Percentiles rank a stretch among this genome's conserved stretches.
Conservation (phyloP, 768 basidiomycete species). For the Daedalea quercina region DNA sequence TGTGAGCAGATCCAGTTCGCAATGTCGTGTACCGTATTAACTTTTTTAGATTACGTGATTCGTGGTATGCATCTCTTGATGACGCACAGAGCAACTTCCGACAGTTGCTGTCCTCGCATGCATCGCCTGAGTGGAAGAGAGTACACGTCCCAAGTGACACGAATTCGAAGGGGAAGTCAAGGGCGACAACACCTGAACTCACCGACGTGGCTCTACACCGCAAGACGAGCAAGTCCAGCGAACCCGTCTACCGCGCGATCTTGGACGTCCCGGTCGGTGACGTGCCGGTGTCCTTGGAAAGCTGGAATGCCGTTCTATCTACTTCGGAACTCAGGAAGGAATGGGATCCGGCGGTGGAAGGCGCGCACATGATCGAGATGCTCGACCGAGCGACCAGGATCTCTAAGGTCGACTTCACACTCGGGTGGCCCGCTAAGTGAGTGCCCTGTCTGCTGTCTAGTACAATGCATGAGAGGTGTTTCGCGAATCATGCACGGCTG, state of each 20-base stretch:
- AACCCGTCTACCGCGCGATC: constrained; percentile 74
- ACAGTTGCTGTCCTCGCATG: constrained; percentile 64
- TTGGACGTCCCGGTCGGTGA: constrained; percentile 70
- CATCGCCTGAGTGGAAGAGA: constrained; percentile 76
- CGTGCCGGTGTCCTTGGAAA: constrained; percentile 54
- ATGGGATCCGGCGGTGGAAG: constrained; percentile 93
- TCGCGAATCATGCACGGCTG: no score
- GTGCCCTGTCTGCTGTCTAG: constrained; percentile 23
- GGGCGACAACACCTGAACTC: constrained; percentile 49
- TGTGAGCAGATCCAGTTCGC: constrained; percentile 25
- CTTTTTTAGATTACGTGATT: constrained; percentile 59
- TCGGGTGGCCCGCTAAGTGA: constrained; percentile 97
- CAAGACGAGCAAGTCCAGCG: constrained; percentile 58
- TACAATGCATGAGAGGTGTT: not conserved
- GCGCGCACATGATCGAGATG: constrained; percentile 75
- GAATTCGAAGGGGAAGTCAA: constrained; percentile 58
- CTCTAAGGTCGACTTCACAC: constrained; percentile 81
- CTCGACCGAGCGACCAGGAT: constrained; percentile 84
- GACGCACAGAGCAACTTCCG: constrained; percentile 75
- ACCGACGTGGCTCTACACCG: constrained; percentile 76
- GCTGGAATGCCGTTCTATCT: constrained; percentile 74
- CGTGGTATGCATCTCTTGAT: constrained; percentile 73
- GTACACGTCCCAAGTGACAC: constrained; percentile 40
- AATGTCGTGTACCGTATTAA: not conserved
- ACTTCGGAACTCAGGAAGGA: constrained; percentile 86